Evolutionary conservation across 768 basidiomycete species (phyloP).

Genomic region (Mycena albidolilacea): DNA sequence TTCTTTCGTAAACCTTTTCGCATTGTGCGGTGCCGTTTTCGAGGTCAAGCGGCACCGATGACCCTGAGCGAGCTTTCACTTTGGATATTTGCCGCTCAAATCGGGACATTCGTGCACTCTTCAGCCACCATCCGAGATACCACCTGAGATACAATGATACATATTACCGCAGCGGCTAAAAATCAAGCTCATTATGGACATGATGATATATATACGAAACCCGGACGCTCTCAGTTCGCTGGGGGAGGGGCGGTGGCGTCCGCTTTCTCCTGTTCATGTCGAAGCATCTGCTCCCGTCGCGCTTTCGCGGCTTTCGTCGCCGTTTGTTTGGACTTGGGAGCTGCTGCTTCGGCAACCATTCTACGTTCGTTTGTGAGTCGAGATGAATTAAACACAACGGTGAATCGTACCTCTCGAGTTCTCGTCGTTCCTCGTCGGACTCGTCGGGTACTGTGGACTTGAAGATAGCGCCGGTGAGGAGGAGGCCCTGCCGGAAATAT

Average conservation of each 20-base stretch:
- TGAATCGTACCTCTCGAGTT: constrained; percentile 87
- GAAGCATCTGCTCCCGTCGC: constrained; percentile 57
- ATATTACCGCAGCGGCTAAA: constrained; percentile 3
- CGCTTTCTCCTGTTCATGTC: constrained; percentile 50
- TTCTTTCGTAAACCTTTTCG: too few species aligned
- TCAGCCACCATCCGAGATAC: not conserved
- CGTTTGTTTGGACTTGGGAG: constrained; percentile 75
- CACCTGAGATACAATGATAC: not conserved
- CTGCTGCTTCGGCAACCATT: constrained; percentile 90
- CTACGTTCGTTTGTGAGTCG: constrained; percentile 52
- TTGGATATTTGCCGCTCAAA: not conserved
- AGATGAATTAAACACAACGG: constrained; percentile 24
- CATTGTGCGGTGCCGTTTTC: too few species aligned
- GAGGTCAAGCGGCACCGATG: too few species aligned
- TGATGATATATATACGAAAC: constrained; percentile 11
- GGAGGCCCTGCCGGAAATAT: constrained; percentile 71
- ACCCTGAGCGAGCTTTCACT: not conserved
- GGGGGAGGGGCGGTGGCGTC: constrained; percentile 26
- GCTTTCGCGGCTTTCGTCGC: constrained; percentile 53
- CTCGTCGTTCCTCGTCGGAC: constrained; percentile 93
- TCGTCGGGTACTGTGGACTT: constrained; percentile 89
- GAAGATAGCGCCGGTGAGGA: constrained; percentile 92
- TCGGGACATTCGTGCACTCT: not conserved
- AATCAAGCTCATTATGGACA: constrained; percentile 29
- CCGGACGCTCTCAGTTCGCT: constrained; percentile 16